Base-by-base conservation (phyloP, 2,329 filamentous ascomycete genomes). In the Bipolaris zeicola region DNA sequence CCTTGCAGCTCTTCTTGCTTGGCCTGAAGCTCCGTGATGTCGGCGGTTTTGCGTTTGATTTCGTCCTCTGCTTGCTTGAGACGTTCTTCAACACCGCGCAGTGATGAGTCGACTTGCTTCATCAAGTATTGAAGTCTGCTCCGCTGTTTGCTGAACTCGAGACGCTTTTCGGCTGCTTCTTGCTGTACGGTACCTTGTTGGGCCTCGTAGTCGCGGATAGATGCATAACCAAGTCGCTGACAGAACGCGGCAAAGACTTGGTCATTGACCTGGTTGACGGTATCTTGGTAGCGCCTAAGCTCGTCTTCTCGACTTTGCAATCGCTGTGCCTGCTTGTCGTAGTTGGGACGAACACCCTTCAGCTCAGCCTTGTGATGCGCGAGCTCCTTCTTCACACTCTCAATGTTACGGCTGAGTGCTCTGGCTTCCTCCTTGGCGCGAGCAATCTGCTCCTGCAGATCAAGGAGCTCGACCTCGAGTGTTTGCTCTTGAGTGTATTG, bases 111-210 rank as follows among this genome's bases (percentile, higher is more conserved):
- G 67, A 88, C 85, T 59, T 87, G 88, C 58, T 78, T 82, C 47
- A 88, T 77, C 64, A 86, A 81, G 63, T 85, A 86, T 63, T 87
- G 80, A 44, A 89, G 80, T 50, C 80, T 82, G 58, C 82, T 86
- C 64, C 83, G 84, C 73, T 99, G 95, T 3, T 89, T 87, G 53
- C 89, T 90, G 67, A 96, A 98, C 64, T 93, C 88, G 50, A 90
- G 87, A 61, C 91, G 91, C 80, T 93, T 93, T 76, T 95, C 88
- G 0, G 89, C 88, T 42, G 91, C 90, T 73, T 98, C 92, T 74
- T 96, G 91, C 76, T 98, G 93, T 46, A 96, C 81, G 39, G 90
- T 92, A 46, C 95, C 94, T 77, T 98, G 95, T 65, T 96, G 93
- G 24, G 89, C 89, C 73, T 98, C 92, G 69, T 98, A 99, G 55